Conservation (phyloP, 2,329 filamentous ascomycete species). For the Colletotrichum sp. region DNA sequence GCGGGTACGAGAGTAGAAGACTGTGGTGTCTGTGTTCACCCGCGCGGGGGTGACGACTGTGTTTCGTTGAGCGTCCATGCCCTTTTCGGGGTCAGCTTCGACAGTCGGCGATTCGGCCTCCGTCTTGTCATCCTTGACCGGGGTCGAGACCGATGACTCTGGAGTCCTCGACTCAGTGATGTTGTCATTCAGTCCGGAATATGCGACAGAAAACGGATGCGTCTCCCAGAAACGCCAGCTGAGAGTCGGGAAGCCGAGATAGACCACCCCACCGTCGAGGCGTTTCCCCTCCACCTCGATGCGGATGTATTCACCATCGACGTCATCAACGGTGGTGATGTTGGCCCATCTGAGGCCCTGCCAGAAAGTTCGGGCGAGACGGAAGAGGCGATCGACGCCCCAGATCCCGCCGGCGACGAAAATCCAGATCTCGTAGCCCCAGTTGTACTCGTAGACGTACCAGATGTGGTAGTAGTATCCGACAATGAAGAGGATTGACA, state of each 20-base stretch:
- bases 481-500: constrained; percentile 24
- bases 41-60: no score
- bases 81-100: background rate
- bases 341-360: constrained; percentile 16
- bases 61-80: background rate
- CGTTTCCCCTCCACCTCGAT: constrained; percentile 2
- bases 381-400: constrained; percentile 16
- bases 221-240: constrained; percentile 18
- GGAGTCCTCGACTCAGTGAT: background rate
- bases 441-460: constrained; percentile 25
- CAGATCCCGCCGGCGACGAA: constrained; percentile 23
- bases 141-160: background rate
- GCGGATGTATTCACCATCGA: constrained; percentile 6
- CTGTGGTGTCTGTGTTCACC: background rate
- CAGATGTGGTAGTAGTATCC: constrained; percentile 26
- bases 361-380: constrained; percentile 7
- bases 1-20: background rate
- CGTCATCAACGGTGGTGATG: background rate
- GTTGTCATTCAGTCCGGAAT: background rate
- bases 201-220: constrained; percentile 11
- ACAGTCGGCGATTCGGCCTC: background rate
- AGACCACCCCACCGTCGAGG: constrained; percentile 16
- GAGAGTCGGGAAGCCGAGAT: constrained; percentile 17
- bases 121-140: background rate
- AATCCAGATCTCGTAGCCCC: constrained; percentile 26